A percentile compares a stretch with the other conserved stretches of the same genome.
Conservation (phyloP, 352 stramenopile species). For the Phytophthora vignae region DNA sequence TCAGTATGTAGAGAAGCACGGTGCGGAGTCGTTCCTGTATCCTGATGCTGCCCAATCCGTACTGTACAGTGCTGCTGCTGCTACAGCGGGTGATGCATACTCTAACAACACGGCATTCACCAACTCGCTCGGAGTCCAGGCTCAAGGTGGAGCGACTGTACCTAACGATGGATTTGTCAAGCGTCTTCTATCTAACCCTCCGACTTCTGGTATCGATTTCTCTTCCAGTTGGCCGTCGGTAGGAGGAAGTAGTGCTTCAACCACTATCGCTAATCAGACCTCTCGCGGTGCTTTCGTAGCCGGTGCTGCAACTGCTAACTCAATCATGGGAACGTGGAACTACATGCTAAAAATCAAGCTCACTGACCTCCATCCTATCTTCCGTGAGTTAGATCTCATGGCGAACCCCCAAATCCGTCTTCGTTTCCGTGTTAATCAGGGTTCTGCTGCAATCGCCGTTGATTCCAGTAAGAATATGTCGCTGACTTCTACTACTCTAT, state of each 20-base stretch:
- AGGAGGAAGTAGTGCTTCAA: neutral
- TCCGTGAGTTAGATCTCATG: constrained; percentile 9
- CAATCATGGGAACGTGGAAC: constrained; percentile 11
- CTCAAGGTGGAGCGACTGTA: constrained; percentile 3
- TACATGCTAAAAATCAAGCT: no score
- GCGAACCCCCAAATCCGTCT: constrained; percentile 14
- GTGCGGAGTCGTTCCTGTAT: constrained; percentile 38
- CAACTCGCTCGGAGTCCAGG: no score
- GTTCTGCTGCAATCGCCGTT: constrained; percentile 4
- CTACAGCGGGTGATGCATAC: no score
- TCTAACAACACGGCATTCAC: constrained; percentile 20
- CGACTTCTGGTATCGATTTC: constrained; percentile 8
- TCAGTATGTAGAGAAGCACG: constrained; percentile 38
- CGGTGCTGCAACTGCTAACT: constrained; percentile 3
- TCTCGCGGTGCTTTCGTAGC: neutral
- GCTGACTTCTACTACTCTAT: constrained; percentile 6
- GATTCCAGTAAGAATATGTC: neutral
- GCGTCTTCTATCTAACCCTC: constrained; percentile 19
- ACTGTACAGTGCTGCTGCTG: constrained; percentile 5
- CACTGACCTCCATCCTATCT: constrained; percentile 8
- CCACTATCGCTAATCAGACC: neutral
- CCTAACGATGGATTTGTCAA: constrained; percentile 21
- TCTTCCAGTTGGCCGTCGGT: neutral
- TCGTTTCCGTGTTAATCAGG: constrained; percentile 12
- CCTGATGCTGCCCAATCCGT: constrained; percentile 28